These are phyloP conservation scores for Prasinococcaceae sp. DNA, from an alignment of 139 green algal species.

Conservation along the genomic window DNA sequence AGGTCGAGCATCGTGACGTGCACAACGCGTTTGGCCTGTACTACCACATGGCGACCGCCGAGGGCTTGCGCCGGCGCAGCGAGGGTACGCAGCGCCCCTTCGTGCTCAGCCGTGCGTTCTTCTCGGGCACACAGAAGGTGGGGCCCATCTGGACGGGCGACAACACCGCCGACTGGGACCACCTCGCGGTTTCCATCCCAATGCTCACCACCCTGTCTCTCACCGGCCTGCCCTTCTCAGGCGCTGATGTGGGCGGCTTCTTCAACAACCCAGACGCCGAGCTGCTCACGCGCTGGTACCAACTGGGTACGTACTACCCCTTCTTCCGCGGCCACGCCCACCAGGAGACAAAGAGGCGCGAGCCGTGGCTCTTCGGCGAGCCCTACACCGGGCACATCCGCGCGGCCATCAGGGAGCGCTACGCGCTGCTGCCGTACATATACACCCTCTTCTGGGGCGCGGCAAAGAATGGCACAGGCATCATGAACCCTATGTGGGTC, in stretches of 20 bases:
- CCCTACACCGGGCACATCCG: slow-evolving; percentile 58
- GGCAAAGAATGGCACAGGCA: slow-evolving; percentile 53
- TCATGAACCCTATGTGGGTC: slow-evolving; percentile 85
- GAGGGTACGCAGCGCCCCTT: slow-evolving; percentile 73
- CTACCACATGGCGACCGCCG: slow-evolving; percentile 70
- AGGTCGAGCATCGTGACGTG: slow-evolving; percentile 87
- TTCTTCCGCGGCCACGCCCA: slow-evolving; percentile 97
- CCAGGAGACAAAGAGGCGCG: slow-evolving; percentile 83
- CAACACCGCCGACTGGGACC: slow-evolving; percentile 77
- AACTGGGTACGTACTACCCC: slow-evolving; percentile 85
- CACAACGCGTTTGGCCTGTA: slow-evolving; percentile 91
- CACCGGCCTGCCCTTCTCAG: slow-evolving; percentile 67
- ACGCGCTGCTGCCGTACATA: slow-evolving; percentile 86
- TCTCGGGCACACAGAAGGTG: slow-evolving; percentile 63
- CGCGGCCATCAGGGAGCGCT: slow-evolving; percentile 67
- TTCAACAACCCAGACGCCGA: slow-evolving; percentile 93
- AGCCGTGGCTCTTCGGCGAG: slow-evolving; percentile 95
- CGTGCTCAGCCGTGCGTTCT: slow-evolving; percentile 90
- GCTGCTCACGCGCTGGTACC: slow-evolving; percentile 87
- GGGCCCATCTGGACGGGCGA: slow-evolving; percentile 98
- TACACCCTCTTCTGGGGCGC: slow-evolving; percentile 89
- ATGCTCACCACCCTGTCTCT: slow-evolving; percentile 84
- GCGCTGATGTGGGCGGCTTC: slow-evolving; percentile 94
- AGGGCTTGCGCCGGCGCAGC: slow-evolving; percentile 40
- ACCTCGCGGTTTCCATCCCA: slow-evolving; percentile 67